A percentile compares a stretch with the other conserved stretches of the same genome.
phyloP scores from a whole-genome alignment of 1,284 basidiomycete species.

The Boletus sp. region DNA sequence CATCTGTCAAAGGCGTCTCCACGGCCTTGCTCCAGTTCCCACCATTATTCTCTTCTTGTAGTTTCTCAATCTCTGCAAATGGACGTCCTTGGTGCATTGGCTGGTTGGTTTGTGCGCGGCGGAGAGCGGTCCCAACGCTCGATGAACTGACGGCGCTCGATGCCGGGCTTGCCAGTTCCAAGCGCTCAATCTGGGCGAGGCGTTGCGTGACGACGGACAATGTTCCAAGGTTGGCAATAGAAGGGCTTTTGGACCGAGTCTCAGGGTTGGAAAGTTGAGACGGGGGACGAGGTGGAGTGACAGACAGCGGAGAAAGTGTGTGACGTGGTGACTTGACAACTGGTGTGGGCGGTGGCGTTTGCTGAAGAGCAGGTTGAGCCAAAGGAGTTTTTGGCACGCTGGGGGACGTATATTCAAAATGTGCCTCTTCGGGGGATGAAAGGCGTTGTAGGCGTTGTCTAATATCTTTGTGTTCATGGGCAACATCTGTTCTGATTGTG shows the following conservation, averaged over 20 bases:
- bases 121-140: slow-evolving; percentile 29
- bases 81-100: slow-evolving; percentile 13
- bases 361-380: not conserved
- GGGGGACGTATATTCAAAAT: slow-evolving; percentile 31
- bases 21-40: not conserved
- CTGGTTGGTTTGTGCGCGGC: slow-evolving; percentile 23
- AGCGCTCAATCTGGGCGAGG: slow-evolving; percentile 44
- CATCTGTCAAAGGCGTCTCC: slow-evolving; percentile 24
- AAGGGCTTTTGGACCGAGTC: slow-evolving; percentile 44
- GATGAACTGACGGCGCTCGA: slow-evolving; percentile 24
- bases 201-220: slow-evolving; percentile 51
- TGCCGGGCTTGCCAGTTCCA: slow-evolving; percentile 20
- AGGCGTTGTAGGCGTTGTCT: slow-evolving; percentile 4
- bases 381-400: slow-evolving; percentile 17
- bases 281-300: slow-evolving; percentile 29
- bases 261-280: slow-evolving; percentile 24
- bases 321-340: slow-evolving; percentile 21
- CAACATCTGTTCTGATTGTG: slow-evolving; percentile 21
- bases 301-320: slow-evolving; percentile 16
- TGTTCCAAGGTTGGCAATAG: slow-evolving; percentile 47
- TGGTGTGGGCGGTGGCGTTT: slow-evolving; percentile 24
- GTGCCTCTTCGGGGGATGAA: slow-evolving; percentile 17
- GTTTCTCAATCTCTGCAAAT: slow-evolving; percentile 27
- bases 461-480: not conserved
- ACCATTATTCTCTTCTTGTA: slow-evolving; percentile 13